phyloP scores from a whole-genome alignment of 2,329 filamentous ascomycete genomes.

The Tolypocladium paradoxum region DNA sequence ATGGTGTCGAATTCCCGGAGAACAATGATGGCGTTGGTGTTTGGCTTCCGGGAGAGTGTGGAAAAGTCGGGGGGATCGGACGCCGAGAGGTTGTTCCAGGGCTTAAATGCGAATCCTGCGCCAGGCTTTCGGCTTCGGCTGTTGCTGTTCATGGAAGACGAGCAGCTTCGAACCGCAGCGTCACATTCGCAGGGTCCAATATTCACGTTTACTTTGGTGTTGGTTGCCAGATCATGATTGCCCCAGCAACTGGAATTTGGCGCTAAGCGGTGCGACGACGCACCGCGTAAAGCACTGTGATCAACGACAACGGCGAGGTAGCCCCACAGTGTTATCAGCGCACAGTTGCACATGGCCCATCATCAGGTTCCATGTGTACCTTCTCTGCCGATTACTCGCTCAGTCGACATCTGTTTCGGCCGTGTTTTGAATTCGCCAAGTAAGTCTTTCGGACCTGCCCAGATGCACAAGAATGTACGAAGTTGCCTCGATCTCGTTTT shows the following conservation, averaged over 20 bases:
- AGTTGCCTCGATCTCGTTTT: no score
- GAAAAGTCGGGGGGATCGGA: conserved; percentile 10
- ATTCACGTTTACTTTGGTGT: conserved; percentile 8
- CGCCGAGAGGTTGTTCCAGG: conserved; percentile 17
- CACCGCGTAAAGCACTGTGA: not conserved
- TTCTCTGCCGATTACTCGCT: no score
- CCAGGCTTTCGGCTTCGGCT: conserved; percentile 14
- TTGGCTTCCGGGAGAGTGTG: conserved; percentile 3
- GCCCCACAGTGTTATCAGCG: not conserved
- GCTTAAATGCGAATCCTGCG: conserved; percentile 19
- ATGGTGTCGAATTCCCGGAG: conserved; percentile 20
- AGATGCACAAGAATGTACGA: no score
- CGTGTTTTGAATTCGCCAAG: no score
- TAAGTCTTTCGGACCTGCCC: no score
- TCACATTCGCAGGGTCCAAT: conserved; percentile 5
- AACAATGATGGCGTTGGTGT: not conserved
- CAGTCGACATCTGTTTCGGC: no score
- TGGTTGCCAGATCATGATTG: conserved; percentile 14
- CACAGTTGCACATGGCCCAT: not conserved
- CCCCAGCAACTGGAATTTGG: conserved; percentile 13
- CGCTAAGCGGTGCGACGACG: not conserved
- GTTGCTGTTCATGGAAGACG: conserved; percentile 8
- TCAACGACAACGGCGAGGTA: not conserved
- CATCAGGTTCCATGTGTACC: no score
- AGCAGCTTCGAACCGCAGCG: conserved; percentile 4